Evolutionary conservation across 2,329 filamentous ascomycete genomes (phyloP).

Genomic region (Westerdykella aurantiaca): DNA sequence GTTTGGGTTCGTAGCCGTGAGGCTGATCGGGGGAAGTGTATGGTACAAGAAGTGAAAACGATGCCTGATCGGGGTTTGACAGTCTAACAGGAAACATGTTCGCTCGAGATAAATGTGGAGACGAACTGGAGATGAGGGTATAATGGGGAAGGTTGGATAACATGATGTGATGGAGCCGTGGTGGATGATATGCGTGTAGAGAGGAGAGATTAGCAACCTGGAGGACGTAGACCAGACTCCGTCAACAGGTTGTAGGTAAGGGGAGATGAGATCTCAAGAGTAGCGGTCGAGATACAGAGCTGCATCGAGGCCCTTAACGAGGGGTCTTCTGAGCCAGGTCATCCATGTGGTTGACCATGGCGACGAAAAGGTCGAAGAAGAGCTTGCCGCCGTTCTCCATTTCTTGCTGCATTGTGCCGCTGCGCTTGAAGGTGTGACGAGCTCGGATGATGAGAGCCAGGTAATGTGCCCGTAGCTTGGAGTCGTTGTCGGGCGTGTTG

Average conservation of each 20-base stretch:
- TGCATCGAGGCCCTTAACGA: slow-evolving; percentile 18
- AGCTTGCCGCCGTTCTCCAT: slow-evolving; percentile 84
- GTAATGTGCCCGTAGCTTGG: slow-evolving; percentile 85
- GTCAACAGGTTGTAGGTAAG: slow-evolving; percentile 1
- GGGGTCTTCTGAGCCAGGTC: slow-evolving; percentile 28
- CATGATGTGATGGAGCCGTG: neutral
- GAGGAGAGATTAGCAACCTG: neutral
- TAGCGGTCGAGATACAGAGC: slow-evolving; percentile 4
- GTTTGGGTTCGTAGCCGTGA: slow-evolving; percentile 13
- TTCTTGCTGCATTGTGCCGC: slow-evolving; percentile 91
- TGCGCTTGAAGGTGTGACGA: slow-evolving; percentile 82
- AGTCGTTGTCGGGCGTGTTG: slow-evolving; percentile 83
- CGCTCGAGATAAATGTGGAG: slow-evolving; percentile 3
- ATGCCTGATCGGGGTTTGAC: slow-evolving; percentile 6
- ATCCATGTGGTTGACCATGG: slow-evolving; percentile 79
- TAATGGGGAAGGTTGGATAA: neutral
- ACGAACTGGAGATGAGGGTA: neutral
- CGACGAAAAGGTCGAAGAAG: slow-evolving; percentile 92
- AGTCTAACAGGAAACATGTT: slow-evolving; percentile 10
- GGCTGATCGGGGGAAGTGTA: slow-evolving; percentile 21
- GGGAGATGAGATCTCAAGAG: slow-evolving; percentile 12
- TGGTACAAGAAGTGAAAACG: slow-evolving; percentile 26
- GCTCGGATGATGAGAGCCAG: slow-evolving; percentile 87
- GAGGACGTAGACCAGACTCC: neutral
- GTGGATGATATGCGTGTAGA: neutral